phyloP scores from a whole-genome alignment of 495 filamentous ascomycete genomes.

The Cryomyces minteri region DNA sequence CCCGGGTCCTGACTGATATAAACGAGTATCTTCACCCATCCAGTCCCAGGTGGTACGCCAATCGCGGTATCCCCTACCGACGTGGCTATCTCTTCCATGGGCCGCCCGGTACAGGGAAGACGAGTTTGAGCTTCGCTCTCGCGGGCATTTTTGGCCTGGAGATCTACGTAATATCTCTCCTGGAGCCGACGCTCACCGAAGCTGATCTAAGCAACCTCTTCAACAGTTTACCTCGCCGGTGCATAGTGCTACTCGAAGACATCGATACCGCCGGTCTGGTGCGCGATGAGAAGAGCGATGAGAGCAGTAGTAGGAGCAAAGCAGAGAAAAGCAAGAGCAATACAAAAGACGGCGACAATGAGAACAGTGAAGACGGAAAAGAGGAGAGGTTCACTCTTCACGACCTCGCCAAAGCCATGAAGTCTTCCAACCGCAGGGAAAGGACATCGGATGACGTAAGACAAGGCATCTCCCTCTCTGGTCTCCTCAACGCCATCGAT shows the following conservation, averaged over 20 bases:
- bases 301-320: background rate
- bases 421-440: slow-evolving; percentile 1
- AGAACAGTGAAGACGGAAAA: background rate
- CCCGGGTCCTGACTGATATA: slow-evolving; percentile 55
- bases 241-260: slow-evolving; percentile 57
- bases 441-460: slow-evolving; percentile 10
- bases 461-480: slow-evolving; percentile 48
- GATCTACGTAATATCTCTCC: slow-evolving; percentile 51
- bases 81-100: slow-evolving; percentile 24
- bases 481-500: slow-evolving; percentile 69
- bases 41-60: slow-evolving; percentile 56
- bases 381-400: background rate
- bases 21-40: slow-evolving; percentile 70
- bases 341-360: background rate
- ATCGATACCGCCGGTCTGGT: slow-evolving; percentile 57
- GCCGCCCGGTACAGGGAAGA: slow-evolving; percentile 24
- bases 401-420: slow-evolving; percentile 3
- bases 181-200: slow-evolving; percentile 44
- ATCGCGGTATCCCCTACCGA: slow-evolving; percentile 34
- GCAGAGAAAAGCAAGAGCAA: background rate
- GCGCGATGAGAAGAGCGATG: slow-evolving; percentile 21
- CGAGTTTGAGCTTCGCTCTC: slow-evolving; percentile 34
- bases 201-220: slow-evolving; percentile 55
- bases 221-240: slow-evolving; percentile 42
- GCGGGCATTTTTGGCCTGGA: slow-evolving; percentile 51